Percentiles rank a stretch among this genome's conserved stretches.
Evolutionary conservation across 371 early-diverging fungal genomes (phyloP).

Genomic region (Dipsacomyces acuminosporus): DNA sequence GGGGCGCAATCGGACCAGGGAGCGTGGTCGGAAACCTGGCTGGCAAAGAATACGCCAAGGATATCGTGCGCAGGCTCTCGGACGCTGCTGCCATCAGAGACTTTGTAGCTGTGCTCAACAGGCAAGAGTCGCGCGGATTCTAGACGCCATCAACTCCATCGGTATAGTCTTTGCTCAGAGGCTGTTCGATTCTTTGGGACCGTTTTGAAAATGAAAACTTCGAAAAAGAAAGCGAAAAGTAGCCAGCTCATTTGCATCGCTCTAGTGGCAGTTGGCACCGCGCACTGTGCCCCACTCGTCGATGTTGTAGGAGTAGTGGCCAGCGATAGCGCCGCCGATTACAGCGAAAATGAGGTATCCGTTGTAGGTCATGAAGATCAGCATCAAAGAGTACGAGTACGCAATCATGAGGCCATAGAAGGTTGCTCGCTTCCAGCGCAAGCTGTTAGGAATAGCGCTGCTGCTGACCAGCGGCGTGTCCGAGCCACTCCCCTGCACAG

Average conservation of each 20-base stretch:
- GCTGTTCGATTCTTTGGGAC: too few relatives aligned
- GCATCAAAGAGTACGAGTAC: constrained; percentile 73
- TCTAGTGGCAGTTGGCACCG: constrained; percentile 51
- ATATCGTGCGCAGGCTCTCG: constrained; percentile 53
- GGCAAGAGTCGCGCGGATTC: constrained; percentile 38
- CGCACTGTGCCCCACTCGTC: constrained; percentile 47
- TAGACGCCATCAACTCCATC: too few relatives aligned
- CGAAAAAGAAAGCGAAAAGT: too few relatives aligned
- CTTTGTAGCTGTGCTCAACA: constrained; percentile 36
- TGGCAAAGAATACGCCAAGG: constrained; percentile 81
- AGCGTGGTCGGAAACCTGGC: constrained; percentile 83
- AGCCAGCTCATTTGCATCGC: not conserved
- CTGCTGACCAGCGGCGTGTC: constrained; percentile 16
- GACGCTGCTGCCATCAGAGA: constrained; percentile 34
- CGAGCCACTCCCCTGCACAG: not conserved
- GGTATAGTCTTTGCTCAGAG: too few relatives aligned
- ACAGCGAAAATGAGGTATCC: constrained; percentile 69
- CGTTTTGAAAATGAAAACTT: too few relatives aligned
- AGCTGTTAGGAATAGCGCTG: constrained; percentile 23
- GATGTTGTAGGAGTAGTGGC: constrained; percentile 60
- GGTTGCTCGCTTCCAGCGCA: constrained; percentile 54
- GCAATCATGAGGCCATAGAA: constrained; percentile 63
- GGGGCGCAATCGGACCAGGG: constrained; percentile 82
- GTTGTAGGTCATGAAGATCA: constrained; percentile 86
- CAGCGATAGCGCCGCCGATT: constrained; percentile 66